Conservation (phyloP, 352 stramenopile genomes). For the Phytophthora nicotianae region DNA sequence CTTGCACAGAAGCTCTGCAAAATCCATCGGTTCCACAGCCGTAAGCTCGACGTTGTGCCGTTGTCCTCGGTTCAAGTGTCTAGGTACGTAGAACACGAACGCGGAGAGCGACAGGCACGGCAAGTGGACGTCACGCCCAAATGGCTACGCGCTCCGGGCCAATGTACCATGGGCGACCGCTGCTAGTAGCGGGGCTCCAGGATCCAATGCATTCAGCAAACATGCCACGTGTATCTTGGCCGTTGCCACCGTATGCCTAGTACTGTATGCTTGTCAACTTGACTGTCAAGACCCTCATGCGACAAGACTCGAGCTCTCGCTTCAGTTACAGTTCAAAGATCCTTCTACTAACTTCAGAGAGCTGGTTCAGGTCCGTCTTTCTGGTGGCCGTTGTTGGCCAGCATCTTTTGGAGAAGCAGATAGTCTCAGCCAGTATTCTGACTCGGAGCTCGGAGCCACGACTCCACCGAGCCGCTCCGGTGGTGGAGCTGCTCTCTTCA, state of each 20-base stretch:
- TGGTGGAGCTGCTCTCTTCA: constrained; percentile 11
- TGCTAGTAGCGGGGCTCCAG: neutral
- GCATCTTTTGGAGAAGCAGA: constrained; percentile 24
- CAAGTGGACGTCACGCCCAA: constrained; percentile 21
- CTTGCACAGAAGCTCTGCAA: constrained; percentile 33
- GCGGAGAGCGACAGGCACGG: constrained; percentile 24
- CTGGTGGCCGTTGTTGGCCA: constrained; percentile 6
- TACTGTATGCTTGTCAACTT: neutral
- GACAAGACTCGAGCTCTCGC: constrained; percentile 26
- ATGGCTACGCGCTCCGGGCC: constrained; percentile 4
- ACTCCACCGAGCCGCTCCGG: constrained; percentile 19
- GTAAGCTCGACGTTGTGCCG: constrained; percentile 26
- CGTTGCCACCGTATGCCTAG: neutral
- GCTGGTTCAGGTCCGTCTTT: constrained; percentile 32
- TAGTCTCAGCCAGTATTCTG: neutral
- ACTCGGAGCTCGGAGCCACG: neutral
- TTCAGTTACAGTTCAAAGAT: constrained; percentile 40
- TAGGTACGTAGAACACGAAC: constrained; percentile 28
- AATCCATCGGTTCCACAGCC: constrained; percentile 27
- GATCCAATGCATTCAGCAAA: constrained; percentile 4
- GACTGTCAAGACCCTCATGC: constrained; percentile 14
- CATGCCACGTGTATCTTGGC: neutral
- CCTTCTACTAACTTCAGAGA: constrained; percentile 31
- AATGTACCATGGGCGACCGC: neutral
- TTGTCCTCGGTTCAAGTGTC: constrained; percentile 18